Base-by-base conservation (phyloP, 2,329 filamentous ascomycete species). In the Sarocladium strictum region DNA sequence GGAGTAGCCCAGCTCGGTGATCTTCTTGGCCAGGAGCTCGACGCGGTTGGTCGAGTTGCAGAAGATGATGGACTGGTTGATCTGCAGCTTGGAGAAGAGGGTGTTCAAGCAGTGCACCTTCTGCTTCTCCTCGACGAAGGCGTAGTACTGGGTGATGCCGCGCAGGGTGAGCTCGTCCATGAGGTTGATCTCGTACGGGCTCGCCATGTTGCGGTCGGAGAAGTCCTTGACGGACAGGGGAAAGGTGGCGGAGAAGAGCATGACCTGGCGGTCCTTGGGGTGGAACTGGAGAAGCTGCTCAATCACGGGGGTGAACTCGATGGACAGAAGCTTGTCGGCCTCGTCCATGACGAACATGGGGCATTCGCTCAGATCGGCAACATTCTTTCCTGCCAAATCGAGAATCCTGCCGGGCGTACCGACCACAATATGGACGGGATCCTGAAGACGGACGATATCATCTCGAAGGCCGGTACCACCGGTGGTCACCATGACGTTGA, bases 61-160 rank as follows among this genome's bases (percentile, higher is more conserved):
- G 77, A 99, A 99, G 69, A 99, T 99, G 76, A 99, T 99, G 59
- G 95, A 99, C 77, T 99, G 94, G 75, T 99, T 99, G 76, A 99
- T 99, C 73, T 99, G 93, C 15, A 99, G 84, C 74, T 97, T 96
- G 63, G 92, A 97, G 78, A 99, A 99, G 59, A 99, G 86, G 0
- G 94, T 99, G 77, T 99, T 99, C 61, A 99, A 76, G 71, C 94
- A 99, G 75, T 99, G 95, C 19, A 99, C 94, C 76, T 99, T 99
- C 69, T 97, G 90, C 76, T 97, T 97, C 75, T 99, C 94, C 72
- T 99, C 94, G 53, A 99, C 95, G 63, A 97, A 99, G 40, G 94
- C 94, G 67, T 99, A 99, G 76, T 97, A 99, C 69, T 99, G 94
- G 0, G 94, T 99, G 67, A 99, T 97, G 77, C 94, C 94, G 56